Base-by-base conservation (phyloP, 106 monocot genomes). In the Apostasia shenzhenica region DNA sequence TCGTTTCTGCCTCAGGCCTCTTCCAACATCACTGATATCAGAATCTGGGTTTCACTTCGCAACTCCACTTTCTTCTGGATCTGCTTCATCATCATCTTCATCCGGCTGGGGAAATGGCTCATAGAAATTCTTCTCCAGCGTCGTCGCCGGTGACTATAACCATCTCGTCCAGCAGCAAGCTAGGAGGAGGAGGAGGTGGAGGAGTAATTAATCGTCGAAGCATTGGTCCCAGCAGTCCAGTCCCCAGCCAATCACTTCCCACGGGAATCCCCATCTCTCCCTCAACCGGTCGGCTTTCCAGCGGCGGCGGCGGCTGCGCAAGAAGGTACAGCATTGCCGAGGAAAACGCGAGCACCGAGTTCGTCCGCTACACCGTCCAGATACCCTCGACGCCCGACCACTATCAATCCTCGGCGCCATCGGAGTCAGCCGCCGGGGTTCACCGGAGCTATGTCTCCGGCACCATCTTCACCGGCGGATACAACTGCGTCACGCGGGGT, bases 341-440 rank as follows among this genome's bases (percentile, higher is more conserved):
- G 38, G 81, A 79, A 45, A 69, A 14, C 14, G 53, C 72, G 48
- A 48, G 48, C 55, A 66, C 82, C 4, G 85, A 80, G 38, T 88
- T 85, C 71, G 75, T 88, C 55, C 86, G 77, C 63, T 93, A 93
- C 84, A 93, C 93, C 1, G 89, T 93, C 51, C 93, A 93, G 62
- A 93, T 93, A 55, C 93, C 93, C 2, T 83, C 86, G 8, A 93
- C 93, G 1, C 93, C 93, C 0, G 89, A 93, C 43, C 79, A 61
- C 68, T 76, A 68, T 14, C 68, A 60, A 6, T 13, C 49, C 5
- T 47, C 67, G 0, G 47, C 48, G 1, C 26, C 65, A 1, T 8
- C 63, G 4, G 54, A 65, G 4, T 71, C 76, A 38, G 45, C 42
- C 6, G 4, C 67, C 26, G 37, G 67, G 4, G 48, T 62, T 2